Conservation (phyloP, 345 rosid species). For the Salix dunnii region DNA sequence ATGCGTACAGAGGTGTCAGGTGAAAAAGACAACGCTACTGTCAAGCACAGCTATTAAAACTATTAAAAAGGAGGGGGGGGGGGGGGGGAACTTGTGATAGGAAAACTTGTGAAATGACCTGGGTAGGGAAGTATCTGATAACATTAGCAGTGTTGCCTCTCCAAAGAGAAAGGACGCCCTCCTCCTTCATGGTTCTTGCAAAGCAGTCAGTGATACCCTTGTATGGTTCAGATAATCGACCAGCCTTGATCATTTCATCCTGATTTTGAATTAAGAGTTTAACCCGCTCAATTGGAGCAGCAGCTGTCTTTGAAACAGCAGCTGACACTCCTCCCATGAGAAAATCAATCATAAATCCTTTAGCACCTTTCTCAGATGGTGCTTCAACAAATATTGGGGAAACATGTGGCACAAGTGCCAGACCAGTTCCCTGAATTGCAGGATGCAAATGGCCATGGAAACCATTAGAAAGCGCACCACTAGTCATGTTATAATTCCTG, state of each 20-base stretch:
- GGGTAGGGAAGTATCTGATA: constrained; percentile 35
- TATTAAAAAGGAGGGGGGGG: background rate
- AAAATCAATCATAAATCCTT: constrained; percentile 25
- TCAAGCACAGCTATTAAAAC: background rate
- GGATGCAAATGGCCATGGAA: background rate
- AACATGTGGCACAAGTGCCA: background rate
- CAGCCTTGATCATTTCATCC: constrained; percentile 33
- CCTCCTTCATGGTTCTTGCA: constrained; percentile 28
- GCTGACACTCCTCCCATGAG: constrained; percentile 34
- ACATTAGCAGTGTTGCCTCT: constrained; percentile 34
- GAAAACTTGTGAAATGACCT: constrained; percentile 8
- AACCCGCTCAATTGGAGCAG: constrained; percentile 33
- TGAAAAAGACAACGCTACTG: background rate
- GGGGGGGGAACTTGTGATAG: background rate
- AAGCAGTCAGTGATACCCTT: constrained; percentile 31
- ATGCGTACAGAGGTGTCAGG: background rate
- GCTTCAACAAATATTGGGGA: constrained; percentile 25
- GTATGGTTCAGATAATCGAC: constrained; percentile 27
- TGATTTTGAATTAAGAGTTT: constrained; percentile 34
- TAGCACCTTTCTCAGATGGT: constrained; percentile 29
- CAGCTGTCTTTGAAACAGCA: constrained; percentile 30
- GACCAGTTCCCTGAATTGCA: constrained; percentile 4
- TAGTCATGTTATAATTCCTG: constrained; percentile 6
- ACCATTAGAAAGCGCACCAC: background rate
- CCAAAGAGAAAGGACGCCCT: constrained; percentile 27